Percentiles rank a stretch among this genome's conserved stretches.
Conservation (phyloP, 106 monocot genomes). For the Narthecium ossifragum region DNA sequence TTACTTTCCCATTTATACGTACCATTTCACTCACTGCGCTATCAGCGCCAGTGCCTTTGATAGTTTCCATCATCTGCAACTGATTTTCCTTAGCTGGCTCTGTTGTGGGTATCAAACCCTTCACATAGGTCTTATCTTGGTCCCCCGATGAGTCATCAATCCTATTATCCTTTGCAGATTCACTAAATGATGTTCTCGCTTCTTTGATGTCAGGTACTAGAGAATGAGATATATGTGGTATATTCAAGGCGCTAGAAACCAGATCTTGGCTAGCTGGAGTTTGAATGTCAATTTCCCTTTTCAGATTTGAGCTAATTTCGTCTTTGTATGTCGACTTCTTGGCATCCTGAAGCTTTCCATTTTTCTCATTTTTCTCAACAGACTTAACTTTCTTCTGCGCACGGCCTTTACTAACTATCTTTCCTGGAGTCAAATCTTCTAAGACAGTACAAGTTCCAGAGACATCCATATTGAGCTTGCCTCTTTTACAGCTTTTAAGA, state of each 20-base stretch:
- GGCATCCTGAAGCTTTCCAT: background rate
- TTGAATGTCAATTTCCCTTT: slow-evolving; percentile 16
- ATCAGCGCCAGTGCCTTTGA: slow-evolving; percentile 1
- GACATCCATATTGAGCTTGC: background rate
- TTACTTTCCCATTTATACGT: slow-evolving; percentile 2
- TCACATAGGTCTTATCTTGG: slow-evolving; percentile 5
- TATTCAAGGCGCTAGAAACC: slow-evolving; percentile 11
- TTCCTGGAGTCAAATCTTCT: background rate
- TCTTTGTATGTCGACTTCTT: slow-evolving; percentile 9
- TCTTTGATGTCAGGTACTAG: slow-evolving; percentile 10
- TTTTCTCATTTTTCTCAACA: slow-evolving; percentile 2
- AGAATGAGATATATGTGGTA: slow-evolving; percentile 12
- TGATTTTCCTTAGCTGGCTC: slow-evolving; percentile 1
- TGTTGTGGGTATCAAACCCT: slow-evolving; percentile 6
- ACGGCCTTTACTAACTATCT: slow-evolving; percentile 3
- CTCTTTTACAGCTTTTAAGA: slow-evolving; percentile 9
- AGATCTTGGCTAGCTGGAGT: slow-evolving; percentile 6
- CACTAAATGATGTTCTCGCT: background rate
- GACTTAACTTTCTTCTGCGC: slow-evolving; percentile 7
- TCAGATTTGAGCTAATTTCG: slow-evolving; percentile 8
- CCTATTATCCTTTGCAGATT: background rate
- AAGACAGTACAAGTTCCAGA: background rate
- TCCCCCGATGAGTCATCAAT: background rate
- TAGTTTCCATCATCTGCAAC: background rate
- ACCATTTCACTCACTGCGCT: background rate